Evolutionary conservation across 2,329 filamentous ascomycete species (phyloP), one percentile per base, ranked within the genome.

Genomic region (Hymenoscyphus fructigenus): DNA sequence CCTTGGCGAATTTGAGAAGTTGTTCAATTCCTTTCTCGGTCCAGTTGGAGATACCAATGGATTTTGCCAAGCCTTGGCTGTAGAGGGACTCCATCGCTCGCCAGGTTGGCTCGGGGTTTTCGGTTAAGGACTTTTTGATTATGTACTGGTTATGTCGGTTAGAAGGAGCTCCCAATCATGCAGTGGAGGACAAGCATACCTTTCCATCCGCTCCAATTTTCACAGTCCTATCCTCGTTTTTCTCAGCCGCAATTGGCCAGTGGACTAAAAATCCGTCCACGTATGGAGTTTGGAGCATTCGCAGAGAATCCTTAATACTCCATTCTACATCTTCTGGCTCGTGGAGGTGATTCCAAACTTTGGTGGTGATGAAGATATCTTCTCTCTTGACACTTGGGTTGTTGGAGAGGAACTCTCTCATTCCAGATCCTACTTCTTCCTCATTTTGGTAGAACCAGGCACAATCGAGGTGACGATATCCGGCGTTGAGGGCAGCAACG

Each of bases 261-360:
- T 96, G 92, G 81, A 96, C 85, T 47, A 96, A 83, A 75, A 86
- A 92, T 66, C 93, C 81, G 76, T 96, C 92, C 10, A 96, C 84
- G 75, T 96, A 94, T 69, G 92, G 88, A 57, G 94, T 82, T 4
- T 91, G 90, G 32, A 96, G 80, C 67, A 85, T 84, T 78, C 87
- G 84, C 75, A 95, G 80, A 72, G 88, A 91, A 81, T 89, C 86
- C 70, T 91, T 86, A 55, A 95, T 82, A 57, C 85, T 88, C 75
- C 89, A 81, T 78, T 90, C 88, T 17, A 88, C 87, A 17, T 88
- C 84, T 44, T 84, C 86, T 4, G 73, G 73, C 76, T 81, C 69
- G 78, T 90, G 89, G 79, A 91, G 92, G 61, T 90, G 91, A 74
- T 88, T 88, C 91, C 92, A 96, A 44, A 93, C 84, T 83, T 96